phyloP scores from a whole-genome alignment of 2,329 filamentous ascomycete genomes.

The Pseudogymnoascus sp. region DNA sequence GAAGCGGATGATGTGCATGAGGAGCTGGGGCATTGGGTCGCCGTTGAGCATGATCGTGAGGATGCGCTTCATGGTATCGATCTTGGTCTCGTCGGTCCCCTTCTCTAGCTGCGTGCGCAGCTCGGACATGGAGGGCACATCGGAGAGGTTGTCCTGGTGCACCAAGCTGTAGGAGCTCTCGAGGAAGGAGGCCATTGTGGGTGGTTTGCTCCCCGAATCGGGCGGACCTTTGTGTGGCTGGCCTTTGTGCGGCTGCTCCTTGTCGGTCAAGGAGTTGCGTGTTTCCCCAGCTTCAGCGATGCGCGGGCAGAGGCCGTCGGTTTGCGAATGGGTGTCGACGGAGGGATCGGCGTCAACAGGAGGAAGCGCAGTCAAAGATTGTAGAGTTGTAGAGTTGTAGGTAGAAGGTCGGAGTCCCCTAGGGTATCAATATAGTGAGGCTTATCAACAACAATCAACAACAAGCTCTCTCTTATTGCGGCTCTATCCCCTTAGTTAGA shows the following conservation, averaged over 20 bases:
- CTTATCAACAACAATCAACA: slow-evolving; percentile 6
- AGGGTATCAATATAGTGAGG: slow-evolving; percentile 3
- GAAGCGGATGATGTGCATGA: slow-evolving; percentile 99
- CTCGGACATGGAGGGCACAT: slow-evolving; percentile 83
- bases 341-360: slow-evolving; percentile 6
- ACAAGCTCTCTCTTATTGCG: neutral
- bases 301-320: slow-evolving; percentile 11
- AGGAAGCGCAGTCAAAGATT: slow-evolving; percentile 12
- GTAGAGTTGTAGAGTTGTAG: neutral
- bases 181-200: slow-evolving; percentile 85
- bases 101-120: slow-evolving; percentile 90
- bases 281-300: neutral
- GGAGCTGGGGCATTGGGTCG: slow-evolving; percentile 85
- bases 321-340: neutral
- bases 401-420: neutral
- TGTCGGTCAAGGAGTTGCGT: slow-evolving; percentile 1
- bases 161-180: slow-evolving; percentile 95
- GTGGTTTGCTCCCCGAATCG: slow-evolving; percentile 20
- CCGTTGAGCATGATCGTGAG: slow-evolving; percentile 97
- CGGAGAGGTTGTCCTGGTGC: slow-evolving; percentile 93
- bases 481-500: slow-evolving; percentile 10
- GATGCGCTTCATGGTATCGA: slow-evolving; percentile 94
- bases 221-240: slow-evolving; percentile 11
- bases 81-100: slow-evolving; percentile 84
- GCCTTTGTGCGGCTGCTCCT: neutral